Evolutionary conservation across 148 eudicot genomes (phyloP).

Genomic region (Camellia granthamiana): DNA sequence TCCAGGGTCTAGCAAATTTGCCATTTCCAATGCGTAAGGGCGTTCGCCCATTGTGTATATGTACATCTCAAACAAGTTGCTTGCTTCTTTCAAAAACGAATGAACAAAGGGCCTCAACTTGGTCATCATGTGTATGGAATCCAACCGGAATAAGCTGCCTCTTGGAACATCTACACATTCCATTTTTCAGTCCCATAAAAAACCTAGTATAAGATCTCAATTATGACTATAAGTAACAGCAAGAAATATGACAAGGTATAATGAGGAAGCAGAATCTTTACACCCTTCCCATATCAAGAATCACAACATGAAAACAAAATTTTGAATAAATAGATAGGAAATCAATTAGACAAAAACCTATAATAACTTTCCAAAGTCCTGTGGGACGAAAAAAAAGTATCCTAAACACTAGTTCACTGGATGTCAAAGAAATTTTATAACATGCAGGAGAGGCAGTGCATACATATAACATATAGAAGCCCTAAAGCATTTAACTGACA

Average conservation of each 20-base stretch:
- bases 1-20: conserved; percentile 69
- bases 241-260: not conserved
- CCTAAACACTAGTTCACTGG: not conserved
- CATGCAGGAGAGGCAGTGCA: not conserved
- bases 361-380: not conserved
- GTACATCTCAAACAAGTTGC: conserved; percentile 80
- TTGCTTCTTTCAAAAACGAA: conserved; percentile 75
- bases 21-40: conserved; percentile 84
- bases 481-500: not conserved
- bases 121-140: conserved; percentile 81
- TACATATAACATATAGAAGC: not conserved
- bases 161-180: conserved; percentile 52
- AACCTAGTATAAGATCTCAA: not conserved
- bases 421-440: not conserved
- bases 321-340: not conserved
- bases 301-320: not conserved
- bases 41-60: conserved; percentile 97
- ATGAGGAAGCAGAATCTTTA: not conserved
- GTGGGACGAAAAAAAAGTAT: not conserved
- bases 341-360: not conserved
- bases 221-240: not conserved
- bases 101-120: conserved; percentile 92
- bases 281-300: not conserved
- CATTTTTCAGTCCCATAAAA: not conserved
- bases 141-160: conserved; percentile 65